phyloP scores from a whole-genome alignment of 352 stramenopile species.

The Globisporangium perplexum region DNA sequence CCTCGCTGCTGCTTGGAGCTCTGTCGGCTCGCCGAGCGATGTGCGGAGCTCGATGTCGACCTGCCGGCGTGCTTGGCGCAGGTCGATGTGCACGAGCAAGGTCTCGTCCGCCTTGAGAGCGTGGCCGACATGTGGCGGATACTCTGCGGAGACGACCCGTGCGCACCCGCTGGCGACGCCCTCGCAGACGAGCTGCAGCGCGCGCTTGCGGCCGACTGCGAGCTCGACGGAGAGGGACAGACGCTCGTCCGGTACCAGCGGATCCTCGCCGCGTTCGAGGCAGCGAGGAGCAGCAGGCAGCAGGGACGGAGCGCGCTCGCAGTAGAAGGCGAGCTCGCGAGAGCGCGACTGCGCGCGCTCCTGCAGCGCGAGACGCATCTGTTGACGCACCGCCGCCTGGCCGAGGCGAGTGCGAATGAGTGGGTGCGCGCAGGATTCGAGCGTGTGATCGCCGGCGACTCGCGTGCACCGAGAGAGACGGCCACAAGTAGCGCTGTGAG shows the following conservation, averaged over 20 bases:
- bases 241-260: slow-evolving; percentile 17
- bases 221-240: slow-evolving; percentile 11
- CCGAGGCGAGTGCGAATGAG: slow-evolving; percentile 14
- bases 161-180: slow-evolving; percentile 5
- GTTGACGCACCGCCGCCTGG: neutral
- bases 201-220: slow-evolving; percentile 12
- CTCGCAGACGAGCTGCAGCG: slow-evolving; percentile 12
- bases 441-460: slow-evolving; percentile 1
- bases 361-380: slow-evolving; percentile 2
- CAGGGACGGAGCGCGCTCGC: slow-evolving; percentile 5
- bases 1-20: slow-evolving; percentile 6
- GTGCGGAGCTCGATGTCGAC: slow-evolving; percentile 21
- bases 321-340: slow-evolving; percentile 13
- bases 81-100: slow-evolving; percentile 21
- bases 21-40: slow-evolving; percentile 21
- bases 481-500: neutral
- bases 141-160: slow-evolving; percentile 14
- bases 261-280: slow-evolving; percentile 16
- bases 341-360: slow-evolving; percentile 20
- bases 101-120: slow-evolving; percentile 22
- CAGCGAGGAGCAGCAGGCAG: slow-evolving; percentile 7
- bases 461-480: neutral
- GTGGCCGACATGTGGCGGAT: slow-evolving; percentile 21
- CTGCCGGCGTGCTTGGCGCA: slow-evolving; percentile 17
- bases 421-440: slow-evolving; percentile 20